A percentile compares a stretch with the other conserved stretches of the same genome.
Conservation (phyloP, 2,329 filamentous ascomycete genomes). For the Pseudocercospora crystallina region DNA sequence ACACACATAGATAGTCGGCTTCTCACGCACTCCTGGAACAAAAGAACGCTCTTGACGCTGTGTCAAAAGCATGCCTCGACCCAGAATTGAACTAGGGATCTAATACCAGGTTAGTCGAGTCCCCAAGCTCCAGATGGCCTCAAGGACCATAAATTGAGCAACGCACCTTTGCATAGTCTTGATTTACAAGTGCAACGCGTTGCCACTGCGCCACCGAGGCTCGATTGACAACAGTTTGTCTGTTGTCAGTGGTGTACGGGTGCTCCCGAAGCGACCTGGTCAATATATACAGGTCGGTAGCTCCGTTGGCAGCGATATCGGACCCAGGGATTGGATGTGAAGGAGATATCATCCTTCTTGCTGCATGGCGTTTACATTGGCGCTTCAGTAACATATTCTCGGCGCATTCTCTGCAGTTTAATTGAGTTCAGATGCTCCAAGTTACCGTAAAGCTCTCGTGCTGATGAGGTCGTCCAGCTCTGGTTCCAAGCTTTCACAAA, state of each 20-base stretch:
- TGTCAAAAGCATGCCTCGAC: slow-evolving; percentile 6
- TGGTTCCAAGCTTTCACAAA: too few relatives aligned
- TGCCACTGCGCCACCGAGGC: slow-evolving; percentile 21
- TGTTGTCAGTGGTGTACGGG: too few relatives aligned
- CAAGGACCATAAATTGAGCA: slow-evolving; percentile 13
- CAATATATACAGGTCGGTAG: background rate
- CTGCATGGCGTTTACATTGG: background rate
- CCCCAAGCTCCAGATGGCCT: background rate
- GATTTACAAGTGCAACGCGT: slow-evolving; percentile 12
- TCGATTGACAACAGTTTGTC: background rate
- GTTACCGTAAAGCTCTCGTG: too few relatives aligned
- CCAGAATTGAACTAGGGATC: slow-evolving; percentile 21
- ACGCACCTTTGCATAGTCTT: slow-evolving; percentile 14
- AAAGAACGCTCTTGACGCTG: too few relatives aligned
- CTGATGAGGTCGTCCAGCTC: too few relatives aligned
- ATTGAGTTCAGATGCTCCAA: too few relatives aligned
- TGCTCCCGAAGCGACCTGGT: background rate
- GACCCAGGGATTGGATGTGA: too few relatives aligned
- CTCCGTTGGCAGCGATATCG: background rate
- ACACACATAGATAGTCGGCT: too few relatives aligned
- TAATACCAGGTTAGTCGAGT: background rate
- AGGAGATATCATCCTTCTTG: background rate
- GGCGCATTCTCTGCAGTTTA: background rate
- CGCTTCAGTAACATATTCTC: background rate
- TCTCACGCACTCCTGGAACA: too few relatives aligned